These are phyloP conservation scores for Hypoxylon lienhwacheense DNA, from an alignment of 495 filamentous ascomycete species.

Conservation along the genomic window DNA sequence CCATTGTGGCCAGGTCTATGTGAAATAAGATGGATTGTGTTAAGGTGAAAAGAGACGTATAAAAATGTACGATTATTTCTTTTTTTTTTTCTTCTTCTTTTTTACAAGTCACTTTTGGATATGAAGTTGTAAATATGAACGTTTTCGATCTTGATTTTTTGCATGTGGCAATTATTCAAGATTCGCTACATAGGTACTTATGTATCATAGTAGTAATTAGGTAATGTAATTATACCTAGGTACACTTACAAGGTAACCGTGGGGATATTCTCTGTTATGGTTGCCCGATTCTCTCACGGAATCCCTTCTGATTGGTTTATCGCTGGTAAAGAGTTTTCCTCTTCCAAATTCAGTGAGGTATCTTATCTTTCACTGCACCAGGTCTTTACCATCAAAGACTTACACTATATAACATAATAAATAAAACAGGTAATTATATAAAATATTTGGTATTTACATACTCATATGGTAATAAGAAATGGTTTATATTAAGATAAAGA, in stretches of 20 bases:
- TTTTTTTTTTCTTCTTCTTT: background rate
- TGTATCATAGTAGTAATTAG: too few relatives aligned
- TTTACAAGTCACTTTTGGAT: too few relatives aligned
- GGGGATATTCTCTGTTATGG: background rate
- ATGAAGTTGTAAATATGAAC: too few relatives aligned
- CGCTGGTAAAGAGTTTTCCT: too few relatives aligned
- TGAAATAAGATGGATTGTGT: background rate
- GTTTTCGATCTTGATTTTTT: too few relatives aligned
- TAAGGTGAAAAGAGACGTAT: background rate
- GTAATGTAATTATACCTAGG: background rate
- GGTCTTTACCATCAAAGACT: background rate
- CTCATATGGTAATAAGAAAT: too few relatives aligned
- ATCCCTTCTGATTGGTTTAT: slow-evolving; percentile 12
- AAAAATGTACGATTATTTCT: background rate
- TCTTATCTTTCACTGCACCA: too few relatives aligned
- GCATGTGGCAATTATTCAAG: too few relatives aligned
- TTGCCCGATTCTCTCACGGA: slow-evolving; percentile 12
- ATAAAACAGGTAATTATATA: background rate
- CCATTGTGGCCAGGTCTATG: slow-evolving; percentile 10
- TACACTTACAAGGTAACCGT: background rate
- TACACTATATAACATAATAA: background rate
- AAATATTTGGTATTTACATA: too few relatives aligned
- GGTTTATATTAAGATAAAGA: too few relatives aligned
- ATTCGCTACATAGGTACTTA: too few relatives aligned
- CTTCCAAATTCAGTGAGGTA: too few relatives aligned